Percentiles rank a stretch among this genome's conserved stretches.
phyloP scores from a whole-genome alignment of 768 basidiomycete genomes.

The Galerina marginata region DNA sequence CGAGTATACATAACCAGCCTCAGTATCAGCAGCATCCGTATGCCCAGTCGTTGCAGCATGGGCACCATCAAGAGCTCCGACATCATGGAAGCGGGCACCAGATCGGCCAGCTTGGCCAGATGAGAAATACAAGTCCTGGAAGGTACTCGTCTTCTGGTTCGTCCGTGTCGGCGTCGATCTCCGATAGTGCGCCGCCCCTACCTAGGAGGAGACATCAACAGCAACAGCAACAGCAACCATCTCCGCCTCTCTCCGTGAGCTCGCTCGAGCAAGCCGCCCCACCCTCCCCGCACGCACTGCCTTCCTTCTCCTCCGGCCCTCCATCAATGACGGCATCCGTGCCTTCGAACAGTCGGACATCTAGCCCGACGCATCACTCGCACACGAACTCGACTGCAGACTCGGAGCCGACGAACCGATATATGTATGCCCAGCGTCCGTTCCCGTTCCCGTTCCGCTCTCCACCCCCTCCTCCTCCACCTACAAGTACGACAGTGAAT shows the following conservation, averaged over 20 bases:
- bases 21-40: conserved; percentile 6
- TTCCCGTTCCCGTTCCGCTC: conserved; percentile 23
- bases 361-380: no score
- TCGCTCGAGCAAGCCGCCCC: conserved; percentile 54
- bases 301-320: neutral
- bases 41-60: neutral
- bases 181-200: conserved; percentile 34
- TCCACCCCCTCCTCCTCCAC: no score
- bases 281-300: conserved; percentile 26
- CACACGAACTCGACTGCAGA: no score
- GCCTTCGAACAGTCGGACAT: no score
- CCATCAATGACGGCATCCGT: neutral
- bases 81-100: no score
- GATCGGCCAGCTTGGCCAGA: neutral
- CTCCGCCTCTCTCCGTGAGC: conserved; percentile 46
- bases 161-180: conserved; percentile 20
- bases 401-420: no score
- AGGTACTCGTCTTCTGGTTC: conserved; percentile 3
- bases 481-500: no score
- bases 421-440: conserved; percentile 7
- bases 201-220: conserved; percentile 32
- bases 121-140: conserved; percentile 4
- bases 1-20: conserved; percentile 31
- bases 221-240: conserved; percentile 29
- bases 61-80: no score